Base-by-base conservation (phyloP, 352 stramenopile genomes). In the Plasmopara halstedii region DNA sequence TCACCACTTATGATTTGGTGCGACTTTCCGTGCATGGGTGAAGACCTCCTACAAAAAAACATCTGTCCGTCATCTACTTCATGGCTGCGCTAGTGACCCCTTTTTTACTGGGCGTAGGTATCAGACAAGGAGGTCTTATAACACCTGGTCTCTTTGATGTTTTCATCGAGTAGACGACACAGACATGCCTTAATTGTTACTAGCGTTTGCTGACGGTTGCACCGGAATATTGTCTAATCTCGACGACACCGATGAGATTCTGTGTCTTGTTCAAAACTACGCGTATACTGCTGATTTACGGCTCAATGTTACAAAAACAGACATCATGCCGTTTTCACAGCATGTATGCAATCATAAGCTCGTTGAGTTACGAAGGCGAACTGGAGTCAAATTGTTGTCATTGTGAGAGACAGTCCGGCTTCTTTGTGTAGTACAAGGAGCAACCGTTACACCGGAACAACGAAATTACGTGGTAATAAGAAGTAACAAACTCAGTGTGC, bases 271-370 rank as follows among this genome's bases (percentile, higher is more conserved):
- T 10, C 43, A 59, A 49, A 22, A 53, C 2, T 53, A 53, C 17
- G 23, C 42, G 4, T 4, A 21, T 7, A 36, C 50, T 8, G 42
- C 42, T 4, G 50, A 43, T 0, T 15, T 53, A 15, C 29, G 27
- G 14, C 43, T 49, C n/a, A 59, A 53, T 17, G 21, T 52, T 2
- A 26, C 48, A n/a, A 59, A 59, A 18, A 59, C 51, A 9, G 36
- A n/a, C n/a, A 49, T 58, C 14, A 44, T 58, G 38, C 50, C 50
- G 13, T 58, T 58, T 21, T 18, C 35, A 1, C 20, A 15, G 2
- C 20, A 17, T 29, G 20, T 17, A 9, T 14, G n/a, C n/a, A n/a
- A n/a, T n/a, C n/a, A n/a, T n/a, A n/a, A n/a, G n/a, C n/a, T n/a
- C n/a, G n/a, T n/a, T n/a, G n/a, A n/a, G n/a, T n/a, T n/a, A n/a